Evolutionary conservation across 345 rosid genomes (phyloP), one percentile per base, ranked within the genome.

Genomic region (Acer yangbiense): DNA sequence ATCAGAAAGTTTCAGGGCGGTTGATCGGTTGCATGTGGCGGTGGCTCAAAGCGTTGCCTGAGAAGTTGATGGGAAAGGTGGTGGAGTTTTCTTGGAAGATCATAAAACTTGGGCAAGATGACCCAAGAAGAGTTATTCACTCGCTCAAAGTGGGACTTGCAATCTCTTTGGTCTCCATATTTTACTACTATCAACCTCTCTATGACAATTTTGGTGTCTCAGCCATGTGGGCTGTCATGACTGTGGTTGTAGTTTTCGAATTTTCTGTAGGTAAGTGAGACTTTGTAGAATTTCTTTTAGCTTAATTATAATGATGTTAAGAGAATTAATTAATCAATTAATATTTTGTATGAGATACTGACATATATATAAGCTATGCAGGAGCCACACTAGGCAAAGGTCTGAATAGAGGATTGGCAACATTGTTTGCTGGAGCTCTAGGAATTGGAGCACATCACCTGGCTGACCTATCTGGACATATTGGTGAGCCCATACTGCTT

Each of bases 221-320:
- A 64, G 95, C 98, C 69, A 88, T 88, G 84, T 91, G 98, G 98
- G 98, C 97, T 60, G 87, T 94, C 0, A 87, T 94, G 79, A 94
- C 98, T 23, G 97, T 93, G 25, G 92, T 94, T 4, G 90, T 92
- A 63, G 92, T 92, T 71, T 92, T 90, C 44, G 97, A 94, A 77
- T 93, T 87, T 78, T 88, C 90, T 17, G 97, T 91, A 0, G 97
- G 98, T 89, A 77, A 74, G 91, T 35, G 6, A 35, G 6, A 35
- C 39, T 72, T 39, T n/a, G 35, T n/a, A 2, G 11, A 35, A 0
- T 23, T 23, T 46, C 75, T 6, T 14, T 21, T 57, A 13, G 18
- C 6, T 6, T 11, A 2, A 25, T 35, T 35, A 35, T 35, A 35
- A 35, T 35, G 6, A 35, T 35, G 39, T 35, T 35, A 35, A 35